phyloP scores from a whole-genome alignment of 176 grass and related monocot species.

The Oropetium thomaeum region DNA sequence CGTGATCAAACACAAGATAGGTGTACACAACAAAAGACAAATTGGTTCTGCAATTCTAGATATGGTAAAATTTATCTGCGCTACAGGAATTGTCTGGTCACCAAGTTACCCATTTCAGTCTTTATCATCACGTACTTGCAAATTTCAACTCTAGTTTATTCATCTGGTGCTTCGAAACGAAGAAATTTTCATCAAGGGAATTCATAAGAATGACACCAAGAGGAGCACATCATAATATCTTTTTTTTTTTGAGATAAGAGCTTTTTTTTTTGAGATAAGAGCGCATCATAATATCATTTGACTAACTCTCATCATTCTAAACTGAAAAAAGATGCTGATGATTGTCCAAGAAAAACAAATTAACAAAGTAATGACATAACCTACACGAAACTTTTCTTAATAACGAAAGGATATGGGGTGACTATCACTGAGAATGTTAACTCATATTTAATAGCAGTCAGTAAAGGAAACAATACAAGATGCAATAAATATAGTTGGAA shows the following conservation, averaged over 20 bases:
- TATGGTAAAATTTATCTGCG: not conserved
- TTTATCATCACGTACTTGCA: constrained; percentile 52
- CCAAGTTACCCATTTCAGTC: constrained; percentile 47
- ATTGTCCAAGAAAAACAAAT: not conserved
- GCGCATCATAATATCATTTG: constrained; percentile 68
- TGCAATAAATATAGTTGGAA: not conserved
- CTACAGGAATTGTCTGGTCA: constrained; percentile 36
- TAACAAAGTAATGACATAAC: not conserved
- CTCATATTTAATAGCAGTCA: not conserved
- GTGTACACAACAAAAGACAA: not conserved
- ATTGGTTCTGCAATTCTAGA: not conserved
- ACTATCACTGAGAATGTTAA: not conserved
- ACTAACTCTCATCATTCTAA: constrained; percentile 76
- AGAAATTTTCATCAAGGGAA: constrained; percentile 7
- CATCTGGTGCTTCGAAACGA: constrained; percentile 5
- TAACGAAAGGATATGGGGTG: not conserved
- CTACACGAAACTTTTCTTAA: not conserved
- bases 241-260: no score
- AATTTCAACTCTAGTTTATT: constrained; percentile 43
- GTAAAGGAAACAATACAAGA: not conserved
- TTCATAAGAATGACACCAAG: not conserved
- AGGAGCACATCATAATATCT: constrained; percentile 58
- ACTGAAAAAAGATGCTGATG: not conserved
- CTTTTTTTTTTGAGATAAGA: no score
- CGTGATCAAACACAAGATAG: not conserved